Percentiles rank a stretch among this genome's conserved stretches.
Evolutionary conservation across 495 filamentous ascomycete genomes (phyloP).

Genomic region (Tuber melanosporum): DNA sequence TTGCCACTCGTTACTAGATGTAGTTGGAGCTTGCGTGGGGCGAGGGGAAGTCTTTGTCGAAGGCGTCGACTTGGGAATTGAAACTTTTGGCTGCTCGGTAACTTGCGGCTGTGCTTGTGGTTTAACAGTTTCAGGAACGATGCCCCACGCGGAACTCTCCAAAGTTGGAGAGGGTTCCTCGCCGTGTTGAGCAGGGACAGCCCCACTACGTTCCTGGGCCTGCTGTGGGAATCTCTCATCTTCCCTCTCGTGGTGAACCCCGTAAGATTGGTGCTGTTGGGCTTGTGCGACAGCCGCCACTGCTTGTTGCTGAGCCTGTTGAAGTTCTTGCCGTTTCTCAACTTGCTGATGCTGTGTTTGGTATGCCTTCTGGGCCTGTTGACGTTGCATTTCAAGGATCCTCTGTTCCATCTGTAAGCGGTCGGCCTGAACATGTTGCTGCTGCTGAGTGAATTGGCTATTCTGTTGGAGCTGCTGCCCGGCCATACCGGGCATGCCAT

Average conservation of each 20-base stretch:
- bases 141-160: not conserved
- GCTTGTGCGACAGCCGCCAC: conserved; percentile 41
- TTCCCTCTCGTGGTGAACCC: conserved; percentile 21
- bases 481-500: conserved; percentile 31
- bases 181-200: not conserved
- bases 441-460: conserved; percentile 49
- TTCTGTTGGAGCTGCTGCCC: conserved; percentile 39
- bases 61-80: conserved; percentile 26
- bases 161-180: not conserved
- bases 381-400: conserved; percentile 47
- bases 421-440: conserved; percentile 49
- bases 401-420: conserved; percentile 44
- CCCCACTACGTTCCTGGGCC: conserved; percentile 25
- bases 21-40: conserved; percentile 50
- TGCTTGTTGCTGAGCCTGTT: conserved; percentile 53
- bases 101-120: conserved; percentile 22
- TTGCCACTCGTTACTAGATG: conserved; percentile 17
- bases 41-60: conserved; percentile 48
- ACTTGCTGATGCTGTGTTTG: conserved; percentile 52
- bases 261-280: conserved; percentile 41
- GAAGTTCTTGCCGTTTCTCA: conserved; percentile 52
- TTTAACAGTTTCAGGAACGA: not conserved
- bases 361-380: conserved; percentile 42
- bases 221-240: conserved; percentile 33
- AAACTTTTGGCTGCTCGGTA: conserved; percentile 27